Base-by-base conservation (phyloP, 129 eudicot genomes). In the Mikania micrantha region DNA sequence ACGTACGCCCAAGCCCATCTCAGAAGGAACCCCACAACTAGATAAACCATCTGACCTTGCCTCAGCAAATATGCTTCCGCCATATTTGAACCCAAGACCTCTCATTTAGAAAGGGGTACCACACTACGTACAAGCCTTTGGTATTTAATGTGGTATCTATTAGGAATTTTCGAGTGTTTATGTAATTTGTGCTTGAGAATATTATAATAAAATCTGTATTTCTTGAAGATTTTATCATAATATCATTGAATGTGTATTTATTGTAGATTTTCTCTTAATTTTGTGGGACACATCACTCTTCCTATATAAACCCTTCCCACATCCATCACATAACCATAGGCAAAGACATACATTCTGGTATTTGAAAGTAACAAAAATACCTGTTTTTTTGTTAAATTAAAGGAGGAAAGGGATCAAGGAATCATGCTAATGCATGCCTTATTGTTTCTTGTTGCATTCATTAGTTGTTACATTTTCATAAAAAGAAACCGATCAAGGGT, bases 391-490 rank as follows among this genome's bases (percentile, higher is more conserved):
- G 25, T 19, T 39, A 25, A 57, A 48, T 44, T 39, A 4, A 72
- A 48, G 69, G 77, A 69, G 66, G 66, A 62, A 27, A 72, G 2
- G 2, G 6, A 24, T 38, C 66, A 59, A 42, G 67, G 53, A 67
- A 56, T 81, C 38, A 59, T 76, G 19, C 53, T 79, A 56, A 15
- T 70, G 34, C 76, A 69, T 70, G 66, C 57, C 29, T 60, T 73
- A 28, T 21, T 77, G 59, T 66, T 80, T 72, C 75, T 85, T 56
- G 68, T 77, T 36, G 75, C 78, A 28, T 32, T 82, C 60, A 12
- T 82, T 66, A 12, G 64, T 24, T 70, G 40, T 7, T 81, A 76
- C 78, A 34, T 74, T 69, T 34, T 79, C 40, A 11, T 69, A 67
- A 65, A 57, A 77, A 44, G 64, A 35, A 68, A 58, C 49, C 67